These are phyloP conservation scores for Thraustochytrium striatum DNA, from an alignment of 352 stramenopile species.

Conservation along the genomic window DNA sequence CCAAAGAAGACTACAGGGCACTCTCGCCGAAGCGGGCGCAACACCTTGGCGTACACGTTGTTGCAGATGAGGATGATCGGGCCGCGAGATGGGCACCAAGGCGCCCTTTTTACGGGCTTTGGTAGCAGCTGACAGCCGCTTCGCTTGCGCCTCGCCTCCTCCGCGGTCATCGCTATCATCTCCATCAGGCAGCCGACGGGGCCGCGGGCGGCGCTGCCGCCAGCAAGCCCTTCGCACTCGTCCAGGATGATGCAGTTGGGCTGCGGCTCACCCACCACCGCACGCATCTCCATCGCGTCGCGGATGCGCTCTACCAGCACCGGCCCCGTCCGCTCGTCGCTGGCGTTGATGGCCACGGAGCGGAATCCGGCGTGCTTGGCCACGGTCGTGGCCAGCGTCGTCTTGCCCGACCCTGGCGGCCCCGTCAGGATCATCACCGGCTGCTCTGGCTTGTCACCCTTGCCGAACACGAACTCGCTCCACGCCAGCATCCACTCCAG, in stretches of 20 bases:
- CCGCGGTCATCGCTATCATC: conserved; percentile 78
- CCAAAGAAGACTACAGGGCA: conserved; percentile 87
- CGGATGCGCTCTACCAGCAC: conserved; percentile 82
- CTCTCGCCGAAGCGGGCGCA: conserved; percentile 86
- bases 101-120: no score
- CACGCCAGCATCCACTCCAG: conserved; percentile 87
- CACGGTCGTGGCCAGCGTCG: conserved; percentile 92
- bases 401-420: conserved; percentile 88
- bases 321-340: conserved; percentile 86
- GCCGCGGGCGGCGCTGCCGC: conserved; percentile 69
- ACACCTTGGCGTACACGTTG: conserved; percentile 88
- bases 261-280: conserved; percentile 77
- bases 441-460: not conserved
- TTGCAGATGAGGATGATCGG: conserved; percentile 99
- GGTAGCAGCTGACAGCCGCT: not conserved
- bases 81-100: conserved; percentile 78
- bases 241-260: conserved; percentile 97
- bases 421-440: conserved; percentile 89
- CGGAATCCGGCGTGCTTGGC: conserved; percentile 92
- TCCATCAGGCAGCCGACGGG: conserved; percentile 84
- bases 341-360: conserved; percentile 94
- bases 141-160: not conserved
- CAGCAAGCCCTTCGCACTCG: conserved; percentile 93
- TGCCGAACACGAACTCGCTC: conserved; percentile 65
- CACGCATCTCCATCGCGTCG: conserved; percentile 64